Evolutionary conservation across 2,329 filamentous ascomycete genomes (phyloP).

Genomic region (Arthrinium phaeospermum): DNA sequence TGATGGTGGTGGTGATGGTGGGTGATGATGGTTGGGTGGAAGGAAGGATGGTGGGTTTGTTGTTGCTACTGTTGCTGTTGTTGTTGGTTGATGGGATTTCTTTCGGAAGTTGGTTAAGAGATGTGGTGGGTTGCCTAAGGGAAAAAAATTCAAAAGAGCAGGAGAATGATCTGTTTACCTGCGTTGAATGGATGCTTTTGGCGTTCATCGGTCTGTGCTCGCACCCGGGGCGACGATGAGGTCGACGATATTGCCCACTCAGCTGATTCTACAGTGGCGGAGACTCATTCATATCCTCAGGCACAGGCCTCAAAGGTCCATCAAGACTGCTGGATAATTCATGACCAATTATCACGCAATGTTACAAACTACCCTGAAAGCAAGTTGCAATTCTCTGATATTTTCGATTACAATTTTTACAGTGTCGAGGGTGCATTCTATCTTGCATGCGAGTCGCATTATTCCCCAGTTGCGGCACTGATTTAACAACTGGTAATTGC

Average conservation of each 20-base stretch:
- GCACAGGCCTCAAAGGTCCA: neutral
- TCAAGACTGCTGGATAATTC: fast-evolving
- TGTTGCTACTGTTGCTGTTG: neutral
- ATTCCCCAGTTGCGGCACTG: too few relatives aligned
- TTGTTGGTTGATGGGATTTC: neutral
- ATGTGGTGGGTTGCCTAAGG: neutral
- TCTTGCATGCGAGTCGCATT: neutral
- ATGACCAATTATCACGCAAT: neutral
- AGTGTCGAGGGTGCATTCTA: neutral
- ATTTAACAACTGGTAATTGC: neutral
- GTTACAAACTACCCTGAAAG: neutral
- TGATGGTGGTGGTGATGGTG: neutral
- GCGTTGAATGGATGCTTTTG: neutral
- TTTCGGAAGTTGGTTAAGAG: neutral
- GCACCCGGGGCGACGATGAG: neutral
- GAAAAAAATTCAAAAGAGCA: neutral
- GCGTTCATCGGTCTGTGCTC: neutral
- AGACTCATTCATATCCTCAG: neutral
- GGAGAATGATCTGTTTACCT: neutral
- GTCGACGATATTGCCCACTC: neutral
- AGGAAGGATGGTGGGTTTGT: neutral
- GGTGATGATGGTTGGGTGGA: neutral
- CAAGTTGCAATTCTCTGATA: neutral
- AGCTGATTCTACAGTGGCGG: neutral
- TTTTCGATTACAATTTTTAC: neutral